Conservation (phyloP, 2,329 filamentous ascomycete species). For the Fusarium floridanum region DNA sequence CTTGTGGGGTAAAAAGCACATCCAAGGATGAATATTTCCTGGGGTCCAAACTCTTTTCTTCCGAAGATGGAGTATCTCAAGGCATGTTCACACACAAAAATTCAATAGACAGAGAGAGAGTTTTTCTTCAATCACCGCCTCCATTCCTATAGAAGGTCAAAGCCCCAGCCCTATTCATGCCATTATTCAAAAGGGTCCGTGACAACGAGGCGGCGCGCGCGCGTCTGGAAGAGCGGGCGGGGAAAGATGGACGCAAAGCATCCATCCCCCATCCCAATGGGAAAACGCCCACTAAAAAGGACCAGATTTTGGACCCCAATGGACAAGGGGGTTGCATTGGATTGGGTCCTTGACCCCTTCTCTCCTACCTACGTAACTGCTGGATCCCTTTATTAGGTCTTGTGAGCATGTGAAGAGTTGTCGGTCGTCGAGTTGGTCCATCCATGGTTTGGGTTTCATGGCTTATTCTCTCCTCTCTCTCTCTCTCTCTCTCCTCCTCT, state of each 20-base stretch:
- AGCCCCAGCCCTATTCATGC: background rate
- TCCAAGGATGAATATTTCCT: constrained; percentile 3
- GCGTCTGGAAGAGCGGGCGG: constrained; percentile 9
- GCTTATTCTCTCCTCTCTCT: constrained; percentile 11
- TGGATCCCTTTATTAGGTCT: constrained; percentile 32
- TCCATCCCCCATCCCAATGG: background rate
- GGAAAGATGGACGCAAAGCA: constrained; percentile 16
- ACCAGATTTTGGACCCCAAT: constrained; percentile 9
- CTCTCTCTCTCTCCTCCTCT: constrained; percentile 7
- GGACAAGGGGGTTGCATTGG: constrained; percentile 24
- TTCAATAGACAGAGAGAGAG: background rate
- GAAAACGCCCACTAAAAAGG: constrained; percentile 2
- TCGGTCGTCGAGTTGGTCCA: background rate
- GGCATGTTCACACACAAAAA: background rate
- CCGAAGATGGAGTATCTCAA: background rate
- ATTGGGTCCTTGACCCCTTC: constrained; percentile 1
- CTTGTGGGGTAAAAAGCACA: constrained; percentile 5
- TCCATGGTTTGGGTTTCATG: constrained; percentile 16
- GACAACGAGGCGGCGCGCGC: background rate
- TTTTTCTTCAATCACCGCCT: background rate
- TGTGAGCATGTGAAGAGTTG: constrained; percentile 42
- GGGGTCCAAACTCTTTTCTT: background rate
- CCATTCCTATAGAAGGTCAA: background rate
- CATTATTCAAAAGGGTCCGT: background rate
- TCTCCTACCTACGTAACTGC: constrained; percentile 38